These are phyloP conservation scores for Zoysia pacifica DNA, from an alignment of 176 grass and related monocot species.

Conservation along the genomic window DNA sequence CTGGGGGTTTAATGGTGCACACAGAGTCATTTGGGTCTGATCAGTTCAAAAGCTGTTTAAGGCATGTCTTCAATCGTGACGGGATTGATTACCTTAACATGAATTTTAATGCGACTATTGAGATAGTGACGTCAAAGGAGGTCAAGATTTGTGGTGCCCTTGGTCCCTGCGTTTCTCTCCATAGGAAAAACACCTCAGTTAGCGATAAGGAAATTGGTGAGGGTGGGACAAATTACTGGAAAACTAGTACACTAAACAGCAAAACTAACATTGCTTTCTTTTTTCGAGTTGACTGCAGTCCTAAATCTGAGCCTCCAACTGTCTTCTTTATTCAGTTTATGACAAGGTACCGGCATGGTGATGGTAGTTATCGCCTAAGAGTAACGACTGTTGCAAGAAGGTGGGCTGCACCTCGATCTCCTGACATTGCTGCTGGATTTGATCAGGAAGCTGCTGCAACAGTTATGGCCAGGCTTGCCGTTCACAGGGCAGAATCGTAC, in stretches of 20 bases:
- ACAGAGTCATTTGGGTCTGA: conserved; percentile 87
- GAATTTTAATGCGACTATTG: conserved; percentile 85
- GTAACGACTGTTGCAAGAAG: conserved; percentile 94
- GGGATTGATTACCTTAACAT: conserved; percentile 66
- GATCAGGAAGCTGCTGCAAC: conserved; percentile 95
- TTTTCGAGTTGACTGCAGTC: conserved; percentile 68
- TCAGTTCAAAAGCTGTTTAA: conserved; percentile 84
- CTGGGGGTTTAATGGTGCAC: conserved; percentile 78
- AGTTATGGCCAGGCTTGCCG: conserved; percentile 88
- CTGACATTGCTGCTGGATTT: conserved; percentile 79
- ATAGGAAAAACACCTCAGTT: conserved; percentile 69
- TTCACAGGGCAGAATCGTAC: conserved; percentile 84
- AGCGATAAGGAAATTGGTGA: conserved; percentile 91
- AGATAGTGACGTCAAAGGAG: conserved; percentile 90
- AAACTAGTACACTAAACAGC: conserved; percentile 69
- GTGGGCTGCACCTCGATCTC: conserved; percentile 77
- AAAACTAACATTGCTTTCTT: conserved; percentile 94
- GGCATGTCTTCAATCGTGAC: conserved; percentile 71
- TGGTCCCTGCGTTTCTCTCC: conserved; percentile 80
- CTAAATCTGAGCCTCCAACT: conserved; percentile 67
- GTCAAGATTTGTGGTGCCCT: conserved; percentile 96
- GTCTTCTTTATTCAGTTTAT: conserved; percentile 99
- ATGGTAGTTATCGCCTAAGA: conserved; percentile 77
- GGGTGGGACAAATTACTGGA: conserved; percentile 85
- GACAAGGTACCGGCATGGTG: conserved; percentile 78